Percentiles rank a stretch among this genome's conserved stretches.
These are phyloP conservation scores for Trichoderma koningiopsis DNA, from an alignment of 2,329 filamentous ascomycete species.

Conservation along the genomic window DNA sequence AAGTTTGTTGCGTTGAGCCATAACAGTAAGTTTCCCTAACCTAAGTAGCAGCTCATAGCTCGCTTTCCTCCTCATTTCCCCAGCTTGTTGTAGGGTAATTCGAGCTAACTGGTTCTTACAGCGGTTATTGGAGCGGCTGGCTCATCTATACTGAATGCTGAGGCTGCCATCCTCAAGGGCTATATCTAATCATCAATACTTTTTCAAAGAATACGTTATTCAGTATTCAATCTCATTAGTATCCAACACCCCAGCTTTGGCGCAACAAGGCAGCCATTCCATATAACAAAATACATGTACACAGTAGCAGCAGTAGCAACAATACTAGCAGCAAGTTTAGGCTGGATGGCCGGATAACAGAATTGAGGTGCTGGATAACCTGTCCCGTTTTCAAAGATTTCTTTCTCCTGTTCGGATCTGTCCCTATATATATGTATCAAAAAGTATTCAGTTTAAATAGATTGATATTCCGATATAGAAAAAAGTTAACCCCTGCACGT, in stretches of 20 bases:
- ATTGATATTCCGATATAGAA: background rate
- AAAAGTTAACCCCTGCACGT: background rate
- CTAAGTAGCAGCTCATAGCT: no score
- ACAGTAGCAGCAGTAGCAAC: no score
- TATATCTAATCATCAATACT: slow-evolving; percentile 61
- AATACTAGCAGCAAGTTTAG: no score
- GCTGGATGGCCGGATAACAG: no score
- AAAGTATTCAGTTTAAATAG: background rate
- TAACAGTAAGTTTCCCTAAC: slow-evolving; percentile 56
- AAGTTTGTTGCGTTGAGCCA: slow-evolving; percentile 94
- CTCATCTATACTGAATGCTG: slow-evolving; percentile 91
- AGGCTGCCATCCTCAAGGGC: slow-evolving; percentile 88
- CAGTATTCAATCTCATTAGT: no score
- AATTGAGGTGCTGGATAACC: no score
- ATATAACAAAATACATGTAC: no score
- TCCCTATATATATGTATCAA: background rate
- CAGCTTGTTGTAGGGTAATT: background rate
- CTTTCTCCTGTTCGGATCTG: background rate
- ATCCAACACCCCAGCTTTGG: no score
- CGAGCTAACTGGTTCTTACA: slow-evolving; percentile 31
- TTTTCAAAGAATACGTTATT: no score
- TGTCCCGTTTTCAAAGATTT: no score
- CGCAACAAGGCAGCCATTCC: no score
- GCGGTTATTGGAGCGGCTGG: slow-evolving; percentile 95
- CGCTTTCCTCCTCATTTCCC: no score